Evolutionary conservation across 805 yeast species (phyloP).

Genomic region (Saccharomycopsis oosterbeekiorum): DNA sequence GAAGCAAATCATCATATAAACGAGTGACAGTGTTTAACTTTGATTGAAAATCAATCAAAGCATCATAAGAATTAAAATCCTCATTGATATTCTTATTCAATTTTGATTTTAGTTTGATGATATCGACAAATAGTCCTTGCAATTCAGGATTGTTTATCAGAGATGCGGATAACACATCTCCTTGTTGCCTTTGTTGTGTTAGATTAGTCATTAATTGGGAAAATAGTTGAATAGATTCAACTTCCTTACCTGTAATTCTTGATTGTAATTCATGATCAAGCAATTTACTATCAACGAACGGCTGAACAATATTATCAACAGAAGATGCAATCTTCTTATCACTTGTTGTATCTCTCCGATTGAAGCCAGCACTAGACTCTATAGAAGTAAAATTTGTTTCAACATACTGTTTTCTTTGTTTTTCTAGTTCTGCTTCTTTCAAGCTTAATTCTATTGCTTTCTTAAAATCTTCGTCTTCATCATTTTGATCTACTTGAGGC

Average conservation of each 20-base stretch:
- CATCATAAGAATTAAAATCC: constrained; percentile 53
- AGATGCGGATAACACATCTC: constrained; percentile 18
- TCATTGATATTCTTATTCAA: constrained; percentile 49
- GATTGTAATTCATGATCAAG: constrained; percentile 9
- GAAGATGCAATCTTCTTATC: constrained; percentile 19
- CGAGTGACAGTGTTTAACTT: constrained; percentile 68
- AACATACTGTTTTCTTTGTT: constrained; percentile 20
- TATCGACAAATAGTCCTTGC: constrained; percentile 47
- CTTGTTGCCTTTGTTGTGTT: constrained; percentile 27
- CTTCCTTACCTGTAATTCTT: constrained; percentile 48
- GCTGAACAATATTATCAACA: constrained; percentile 10
- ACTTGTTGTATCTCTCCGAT: not conserved
- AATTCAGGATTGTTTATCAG: constrained; percentile 39
- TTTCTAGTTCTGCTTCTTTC: constrained; percentile 45
- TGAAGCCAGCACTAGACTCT: not conserved
- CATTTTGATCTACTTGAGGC: constrained; percentile 31
- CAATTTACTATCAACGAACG: constrained; percentile 4
- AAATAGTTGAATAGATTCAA: constrained; percentile 58
- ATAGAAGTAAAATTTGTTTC: not conserved
- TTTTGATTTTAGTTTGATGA: constrained; percentile 59
- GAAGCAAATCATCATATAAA: constrained; percentile 68
- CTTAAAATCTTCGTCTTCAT: constrained; percentile 79
- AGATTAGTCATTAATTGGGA: constrained; percentile 52
- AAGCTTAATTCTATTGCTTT: constrained; percentile 93
- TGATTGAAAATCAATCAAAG: constrained; percentile 60